These are phyloP conservation scores for Ajuga reptans DNA, from an alignment of 305 asterid genomes.

Conservation along the genomic window DNA sequence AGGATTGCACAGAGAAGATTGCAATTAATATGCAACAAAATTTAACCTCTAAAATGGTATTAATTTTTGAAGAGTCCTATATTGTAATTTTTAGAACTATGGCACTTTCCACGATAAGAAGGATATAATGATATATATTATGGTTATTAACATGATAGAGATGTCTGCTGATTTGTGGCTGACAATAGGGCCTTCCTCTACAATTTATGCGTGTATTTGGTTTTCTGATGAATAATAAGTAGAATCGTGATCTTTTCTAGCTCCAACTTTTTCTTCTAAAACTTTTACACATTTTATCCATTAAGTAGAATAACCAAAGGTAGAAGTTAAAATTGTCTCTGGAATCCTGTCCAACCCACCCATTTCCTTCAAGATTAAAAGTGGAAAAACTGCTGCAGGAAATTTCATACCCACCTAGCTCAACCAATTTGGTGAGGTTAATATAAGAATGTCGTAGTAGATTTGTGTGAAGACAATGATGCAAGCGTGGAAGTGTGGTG, in stretches of 20 bases:
- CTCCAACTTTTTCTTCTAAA: background rate
- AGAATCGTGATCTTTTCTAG: too few relatives aligned
- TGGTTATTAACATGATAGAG: too few relatives aligned
- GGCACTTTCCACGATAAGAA: too few relatives aligned
- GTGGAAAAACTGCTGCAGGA: background rate
- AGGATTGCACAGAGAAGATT: background rate
- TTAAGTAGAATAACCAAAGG: background rate
- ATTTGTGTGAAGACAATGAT: background rate
- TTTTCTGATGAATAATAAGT: conserved; percentile 1
- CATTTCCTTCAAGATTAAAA: background rate
- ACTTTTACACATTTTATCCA: background rate
- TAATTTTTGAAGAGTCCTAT: too few relatives aligned
- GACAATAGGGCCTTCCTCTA: background rate
- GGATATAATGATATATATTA: too few relatives aligned
- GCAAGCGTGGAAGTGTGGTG: background rate
- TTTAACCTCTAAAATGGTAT: too few relatives aligned
- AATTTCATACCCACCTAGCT: background rate
- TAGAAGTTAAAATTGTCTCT: background rate
- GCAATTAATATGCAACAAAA: too few relatives aligned
- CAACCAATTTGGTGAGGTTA: background rate
- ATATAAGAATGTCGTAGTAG: background rate
- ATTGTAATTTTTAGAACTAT: too few relatives aligned
- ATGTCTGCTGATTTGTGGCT: background rate
- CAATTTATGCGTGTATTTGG: background rate
- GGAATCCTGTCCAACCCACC: too few relatives aligned